Evolutionary conservation across 2,329 filamentous ascomycete genomes (phyloP).

Genomic region (Endoconidiophora laricicola): DNA sequence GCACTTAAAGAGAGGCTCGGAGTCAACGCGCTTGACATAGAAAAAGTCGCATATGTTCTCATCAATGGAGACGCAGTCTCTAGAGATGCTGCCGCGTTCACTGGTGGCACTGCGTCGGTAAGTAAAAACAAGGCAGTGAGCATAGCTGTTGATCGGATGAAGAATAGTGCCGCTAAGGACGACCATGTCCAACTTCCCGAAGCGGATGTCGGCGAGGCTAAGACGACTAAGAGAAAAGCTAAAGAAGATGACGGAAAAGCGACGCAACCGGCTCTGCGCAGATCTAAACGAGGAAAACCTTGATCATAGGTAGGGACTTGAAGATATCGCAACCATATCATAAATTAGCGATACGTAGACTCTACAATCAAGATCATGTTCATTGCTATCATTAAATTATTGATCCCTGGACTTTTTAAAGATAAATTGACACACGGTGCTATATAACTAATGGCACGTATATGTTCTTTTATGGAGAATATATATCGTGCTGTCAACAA

Average conservation of each 20-base stretch:
- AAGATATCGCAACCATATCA: no score
- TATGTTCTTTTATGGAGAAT: no score
- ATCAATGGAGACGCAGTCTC: constrained; percentile 1
- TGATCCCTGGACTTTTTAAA: no score
- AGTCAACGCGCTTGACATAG: constrained; percentile 44
- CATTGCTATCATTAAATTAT: no score
- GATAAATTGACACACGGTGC: no score
- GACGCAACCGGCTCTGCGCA: not conserved
- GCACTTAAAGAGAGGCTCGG: constrained; percentile 31
- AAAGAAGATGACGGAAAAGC: not conserved
- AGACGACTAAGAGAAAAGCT: not conserved
- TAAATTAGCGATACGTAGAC: no score
- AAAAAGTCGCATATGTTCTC: constrained; percentile 52
- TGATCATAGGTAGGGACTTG: not conserved
- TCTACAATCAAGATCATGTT: no score
- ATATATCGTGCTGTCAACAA: no score
- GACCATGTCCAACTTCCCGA: no score
- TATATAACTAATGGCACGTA: no score
- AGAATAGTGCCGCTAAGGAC: constrained; percentile 8
- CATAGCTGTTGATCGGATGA: not conserved
- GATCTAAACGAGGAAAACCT: constrained; percentile 8
- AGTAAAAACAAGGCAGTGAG: constrained; percentile 13
- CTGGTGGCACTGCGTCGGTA: not conserved
- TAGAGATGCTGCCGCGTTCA: not conserved
- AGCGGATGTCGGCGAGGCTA: not conserved